phyloP scores from a whole-genome alignment of 2,329 filamentous ascomycete genomes.

The Macrophomina pseudophaseolina region DNA sequence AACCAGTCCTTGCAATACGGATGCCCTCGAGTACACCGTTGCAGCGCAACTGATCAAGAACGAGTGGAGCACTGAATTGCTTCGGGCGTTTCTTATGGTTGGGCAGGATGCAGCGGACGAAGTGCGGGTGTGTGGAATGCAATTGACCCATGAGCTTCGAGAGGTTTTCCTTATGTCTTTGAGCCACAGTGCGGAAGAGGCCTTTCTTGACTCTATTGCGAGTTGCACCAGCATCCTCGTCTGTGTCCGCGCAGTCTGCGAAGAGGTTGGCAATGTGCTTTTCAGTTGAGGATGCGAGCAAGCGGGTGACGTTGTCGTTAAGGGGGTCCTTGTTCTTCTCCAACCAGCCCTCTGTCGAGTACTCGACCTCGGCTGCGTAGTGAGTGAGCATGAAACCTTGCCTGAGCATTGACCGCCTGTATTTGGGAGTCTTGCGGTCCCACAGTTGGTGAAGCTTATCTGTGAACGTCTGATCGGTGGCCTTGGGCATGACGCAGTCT shows the following conservation, averaged over 20 bases:
- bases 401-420: constrained; percentile 82
- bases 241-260: constrained; percentile 80
- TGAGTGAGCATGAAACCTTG: constrained; percentile 97
- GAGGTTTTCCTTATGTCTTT: constrained; percentile 97
- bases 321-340: constrained; percentile 99
- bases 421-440: constrained; percentile 95
- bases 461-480: constrained; percentile 94
- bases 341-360: constrained; percentile 91
- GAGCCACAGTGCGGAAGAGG: constrained; percentile 93
- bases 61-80: constrained; percentile 87
- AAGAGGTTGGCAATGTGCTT: constrained; percentile 85
- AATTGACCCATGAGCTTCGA: constrained; percentile 93
- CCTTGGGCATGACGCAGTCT: constrained; percentile 98
- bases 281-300: constrained; percentile 82
- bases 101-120: constrained; percentile 95
- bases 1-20: constrained; percentile 93
- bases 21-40: constrained; percentile 99
- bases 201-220: constrained; percentile 92
- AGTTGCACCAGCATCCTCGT: constrained; percentile 72
- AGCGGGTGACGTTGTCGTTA: constrained; percentile 93
- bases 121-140: constrained; percentile 95
- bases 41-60: constrained; percentile 94
- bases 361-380: constrained; percentile 97
- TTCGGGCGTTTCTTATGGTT: constrained; percentile 98
- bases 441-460: constrained; percentile 97